Evolutionary conservation across 192 early-diverging fungal genomes (phyloP).

Genomic region (Coemansia sp.): DNA sequence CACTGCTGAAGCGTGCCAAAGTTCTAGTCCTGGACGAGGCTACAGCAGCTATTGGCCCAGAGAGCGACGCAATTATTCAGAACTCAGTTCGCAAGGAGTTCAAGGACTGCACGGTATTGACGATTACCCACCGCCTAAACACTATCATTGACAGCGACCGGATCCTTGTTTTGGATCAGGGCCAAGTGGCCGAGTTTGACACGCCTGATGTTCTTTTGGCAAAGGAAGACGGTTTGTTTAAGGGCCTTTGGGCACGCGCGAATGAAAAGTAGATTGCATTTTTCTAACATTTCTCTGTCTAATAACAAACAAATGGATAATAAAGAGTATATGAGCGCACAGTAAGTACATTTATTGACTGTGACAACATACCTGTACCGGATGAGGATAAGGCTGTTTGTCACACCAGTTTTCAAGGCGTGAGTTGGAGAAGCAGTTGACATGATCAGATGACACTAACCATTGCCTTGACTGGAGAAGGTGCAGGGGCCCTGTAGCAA

Average conservation of each 20-base stretch:
- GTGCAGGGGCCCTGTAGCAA: not conserved
- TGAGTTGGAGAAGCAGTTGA: not conserved
- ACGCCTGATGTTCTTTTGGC: constrained; percentile 63
- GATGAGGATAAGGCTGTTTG: too few species aligned
- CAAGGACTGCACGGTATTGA: constrained; percentile 72
- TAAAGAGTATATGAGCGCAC: too few species aligned
- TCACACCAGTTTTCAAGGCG: not conserved
- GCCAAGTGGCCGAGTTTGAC: constrained; percentile 70
- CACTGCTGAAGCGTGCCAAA: constrained; percentile 69
- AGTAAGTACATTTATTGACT: too few species aligned
- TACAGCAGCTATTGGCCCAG: constrained; percentile 69
- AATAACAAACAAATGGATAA: too few species aligned
- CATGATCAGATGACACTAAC: not conserved
- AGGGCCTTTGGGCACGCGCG: not conserved
- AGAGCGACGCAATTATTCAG: constrained; percentile 72
- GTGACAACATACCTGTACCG: too few species aligned
- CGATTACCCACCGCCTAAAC: constrained; percentile 83
- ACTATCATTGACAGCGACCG: constrained; percentile 75
- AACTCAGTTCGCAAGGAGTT: constrained; percentile 74
- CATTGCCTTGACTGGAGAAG: not conserved
- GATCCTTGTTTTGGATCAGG: constrained; percentile 76
- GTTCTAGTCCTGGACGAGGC: constrained; percentile 90
- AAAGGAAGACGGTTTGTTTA: constrained; percentile 20
- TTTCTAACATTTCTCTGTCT: too few species aligned
- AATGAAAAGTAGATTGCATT: not conserved